These are phyloP conservation scores for Smittium culicis DNA, from an alignment of 371 early-diverging fungal species.

Conservation along the genomic window DNA sequence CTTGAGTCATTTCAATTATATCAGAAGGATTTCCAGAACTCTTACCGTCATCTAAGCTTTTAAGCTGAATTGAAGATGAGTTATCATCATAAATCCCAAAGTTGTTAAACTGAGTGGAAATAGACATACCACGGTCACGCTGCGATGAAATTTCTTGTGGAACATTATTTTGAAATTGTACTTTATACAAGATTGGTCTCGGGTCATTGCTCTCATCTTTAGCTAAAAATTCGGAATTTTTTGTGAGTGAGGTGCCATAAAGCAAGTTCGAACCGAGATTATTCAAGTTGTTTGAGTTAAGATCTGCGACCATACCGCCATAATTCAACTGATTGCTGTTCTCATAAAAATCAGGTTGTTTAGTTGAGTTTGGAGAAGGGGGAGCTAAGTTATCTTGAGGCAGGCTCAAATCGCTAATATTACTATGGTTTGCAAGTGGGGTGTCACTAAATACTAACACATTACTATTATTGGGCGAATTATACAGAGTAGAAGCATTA, in stretches of 20 bases:
- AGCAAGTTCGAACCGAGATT: not conserved
- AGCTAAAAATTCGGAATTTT: not conserved
- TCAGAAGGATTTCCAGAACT: not conserved
- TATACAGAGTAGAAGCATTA: constrained; percentile 12
- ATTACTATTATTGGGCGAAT: not conserved
- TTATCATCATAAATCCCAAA: not conserved
- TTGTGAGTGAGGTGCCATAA: not conserved
- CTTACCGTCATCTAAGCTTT: not conserved
- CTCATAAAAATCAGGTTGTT: not conserved
- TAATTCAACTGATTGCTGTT: not conserved
- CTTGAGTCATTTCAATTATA: not conserved
- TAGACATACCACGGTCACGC: not conserved
- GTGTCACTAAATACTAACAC: not conserved
- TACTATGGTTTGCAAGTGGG: not conserved
- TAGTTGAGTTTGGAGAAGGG: not conserved
- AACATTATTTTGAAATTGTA: not conserved
- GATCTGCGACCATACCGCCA: not conserved
- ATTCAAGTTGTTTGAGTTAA: not conserved
- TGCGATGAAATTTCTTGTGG: not conserved
- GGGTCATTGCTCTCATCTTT: not conserved
- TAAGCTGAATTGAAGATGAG: not conserved
- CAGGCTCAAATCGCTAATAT: not conserved
- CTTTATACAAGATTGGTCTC: not conserved
- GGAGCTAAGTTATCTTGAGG: not conserved
- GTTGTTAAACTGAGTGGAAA: not conserved